These are phyloP conservation scores for Pseudocercospora cruenta DNA, from an alignment of 2,329 filamentous ascomycete species.

Conservation along the genomic window DNA sequence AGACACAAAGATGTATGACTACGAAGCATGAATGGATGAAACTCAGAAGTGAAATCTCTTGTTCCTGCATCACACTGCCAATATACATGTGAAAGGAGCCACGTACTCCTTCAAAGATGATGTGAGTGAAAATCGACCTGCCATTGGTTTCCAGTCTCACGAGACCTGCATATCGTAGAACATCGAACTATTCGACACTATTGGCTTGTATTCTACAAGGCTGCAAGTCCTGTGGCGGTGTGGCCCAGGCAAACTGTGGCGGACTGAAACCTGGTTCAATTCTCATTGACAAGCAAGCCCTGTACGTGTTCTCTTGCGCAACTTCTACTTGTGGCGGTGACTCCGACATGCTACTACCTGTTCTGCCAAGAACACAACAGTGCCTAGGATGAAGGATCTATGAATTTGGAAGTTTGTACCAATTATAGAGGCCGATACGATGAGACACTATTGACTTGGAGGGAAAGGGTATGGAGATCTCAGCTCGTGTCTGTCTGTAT, in stretches of 20 bases:
- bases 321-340: neutral
- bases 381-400: neutral
- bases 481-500: neutral
- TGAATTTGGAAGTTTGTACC: neutral
- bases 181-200: neutral
- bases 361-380: neutral
- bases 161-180: neutral
- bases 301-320: neutral
- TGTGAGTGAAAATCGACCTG: too few relatives aligned
- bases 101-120: too few relatives aligned
- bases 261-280: neutral
- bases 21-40: neutral
- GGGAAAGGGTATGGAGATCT: neutral
- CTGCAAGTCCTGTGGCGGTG: neutral
- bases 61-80: neutral
- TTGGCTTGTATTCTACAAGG: neutral
- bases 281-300: too few relatives aligned
- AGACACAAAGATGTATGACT: constrained; percentile 3
- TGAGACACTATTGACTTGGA: neutral
- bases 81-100: neutral
- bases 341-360: neutral
- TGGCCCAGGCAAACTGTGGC: neutral
- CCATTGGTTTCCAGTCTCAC: neutral
- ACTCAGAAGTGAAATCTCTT: neutral
- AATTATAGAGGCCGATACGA: neutral